Base-by-base conservation (phyloP, 495 filamentous ascomycete species). In the Clavariopsis aquatica region DNA sequence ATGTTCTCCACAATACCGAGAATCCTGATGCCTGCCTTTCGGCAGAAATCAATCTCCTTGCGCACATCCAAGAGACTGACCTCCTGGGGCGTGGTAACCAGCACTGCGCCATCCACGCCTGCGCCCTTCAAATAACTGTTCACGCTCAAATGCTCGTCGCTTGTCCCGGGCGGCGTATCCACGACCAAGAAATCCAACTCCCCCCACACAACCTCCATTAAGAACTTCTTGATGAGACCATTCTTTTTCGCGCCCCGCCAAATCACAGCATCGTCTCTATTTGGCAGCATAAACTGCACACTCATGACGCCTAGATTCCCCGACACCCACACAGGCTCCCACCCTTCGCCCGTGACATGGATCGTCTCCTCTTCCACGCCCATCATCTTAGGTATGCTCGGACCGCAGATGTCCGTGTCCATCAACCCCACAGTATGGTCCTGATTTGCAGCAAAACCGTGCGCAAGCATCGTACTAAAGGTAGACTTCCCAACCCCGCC, bases 221-320 rank as follows among this genome's bases (percentile, higher is more conserved):
- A 71, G 70, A 98, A 98, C 76, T 93, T 89, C 79, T 98, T 98
- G 73, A 98, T 98, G 60, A 98, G 74, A 0, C 94, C 94, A 71
- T 96, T 98, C 83, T 98, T 98, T 82, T 98, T 98, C 4, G 95
- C 89, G 0, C 94, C 94, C 27, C 93, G 82, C 95, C 94, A 98
- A 62, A 98, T 98, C 13, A 98, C 86, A 2, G 94, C 95, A 64
- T 94, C 91, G 70, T 98, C 94, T 4, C 89, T 80, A 60, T 90
- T 90, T 0, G 94, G 94, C 34, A 98, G 80, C 93, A 98, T 94
- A 73, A 98, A 98, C 75, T 98, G 94, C 66, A 98, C 88, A 57
- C 87, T 92, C 94, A 98, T 98, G 31, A 93, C 91, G 0, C 87
- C 88, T 38, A 98, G 79, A 66, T 96, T 97, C 58, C 96, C 94